phyloP scores from a whole-genome alignment of 352 stramenopile species.

The Globisporangium viniferum region DNA sequence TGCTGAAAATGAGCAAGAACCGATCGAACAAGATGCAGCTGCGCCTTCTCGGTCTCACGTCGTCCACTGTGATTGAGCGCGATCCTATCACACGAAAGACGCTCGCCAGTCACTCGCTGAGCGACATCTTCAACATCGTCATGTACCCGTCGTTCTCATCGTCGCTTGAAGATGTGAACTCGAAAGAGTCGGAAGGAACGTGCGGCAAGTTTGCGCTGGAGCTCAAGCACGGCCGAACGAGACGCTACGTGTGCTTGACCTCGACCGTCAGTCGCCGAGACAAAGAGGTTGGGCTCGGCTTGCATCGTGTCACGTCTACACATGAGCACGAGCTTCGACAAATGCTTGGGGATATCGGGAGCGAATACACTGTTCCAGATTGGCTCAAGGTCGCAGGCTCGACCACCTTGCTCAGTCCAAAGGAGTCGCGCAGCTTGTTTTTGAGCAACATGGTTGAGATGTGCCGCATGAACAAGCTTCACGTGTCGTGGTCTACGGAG shows the following conservation, averaged over 20 bases:
- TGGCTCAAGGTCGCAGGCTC: constrained; percentile 77
- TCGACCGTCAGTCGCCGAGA: constrained; percentile 59
- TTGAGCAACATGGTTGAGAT: constrained; percentile 87
- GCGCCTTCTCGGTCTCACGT: constrained; percentile 67
- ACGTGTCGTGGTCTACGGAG: constrained; percentile 85
- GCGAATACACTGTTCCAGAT: constrained; percentile 48
- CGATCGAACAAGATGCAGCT: constrained; percentile 65
- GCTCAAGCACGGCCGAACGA: constrained; percentile 79
- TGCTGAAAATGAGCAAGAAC: constrained; percentile 86
- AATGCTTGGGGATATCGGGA: constrained; percentile 65
- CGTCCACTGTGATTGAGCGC: constrained; percentile 67
- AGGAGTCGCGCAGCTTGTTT: constrained; percentile 76
- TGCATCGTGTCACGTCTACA: constrained; percentile 41
- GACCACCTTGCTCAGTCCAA: constrained; percentile 70
- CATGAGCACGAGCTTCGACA: constrained; percentile 74
- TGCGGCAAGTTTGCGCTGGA: constrained; percentile 81
- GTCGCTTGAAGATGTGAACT: constrained; percentile 39
- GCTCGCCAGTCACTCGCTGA: constrained; percentile 58
- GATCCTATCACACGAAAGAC: constrained; percentile 72
- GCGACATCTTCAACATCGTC: constrained; percentile 85
- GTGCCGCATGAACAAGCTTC: constrained; percentile 86
- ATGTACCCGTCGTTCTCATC: constrained; percentile 84
- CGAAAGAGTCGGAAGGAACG: constrained; percentile 50
- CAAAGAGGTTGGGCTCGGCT: constrained; percentile 76
- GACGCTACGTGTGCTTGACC: constrained; percentile 69